Evolutionary conservation across 2,329 filamentous ascomycete genomes (phyloP).

Genomic region (Alternaria longipes): DNA sequence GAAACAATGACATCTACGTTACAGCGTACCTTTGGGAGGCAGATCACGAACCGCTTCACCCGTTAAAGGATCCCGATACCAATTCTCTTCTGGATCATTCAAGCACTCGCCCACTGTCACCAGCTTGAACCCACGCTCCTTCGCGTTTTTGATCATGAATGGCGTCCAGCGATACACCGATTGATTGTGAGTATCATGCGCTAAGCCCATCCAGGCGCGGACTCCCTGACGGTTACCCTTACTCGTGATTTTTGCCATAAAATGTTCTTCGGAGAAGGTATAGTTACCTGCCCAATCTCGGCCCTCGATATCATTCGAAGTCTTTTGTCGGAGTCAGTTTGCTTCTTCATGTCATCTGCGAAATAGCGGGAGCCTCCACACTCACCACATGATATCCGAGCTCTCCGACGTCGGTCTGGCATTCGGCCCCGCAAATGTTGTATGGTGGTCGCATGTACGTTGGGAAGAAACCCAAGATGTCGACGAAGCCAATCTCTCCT

Average conservation of each 20-base stretch:
- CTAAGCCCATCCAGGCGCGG: conserved; percentile 6
- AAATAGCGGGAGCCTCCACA: conserved; percentile 7
- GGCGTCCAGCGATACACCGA: conserved; percentile 9
- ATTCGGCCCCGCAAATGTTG: conserved; percentile 44
- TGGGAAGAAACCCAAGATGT: conserved; percentile 57
- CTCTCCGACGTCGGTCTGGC: conserved; percentile 50
- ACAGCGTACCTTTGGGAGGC: neutral
- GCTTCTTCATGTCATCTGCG: neutral
- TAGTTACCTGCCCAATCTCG: conserved; percentile 10
- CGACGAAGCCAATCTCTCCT: conserved; percentile 61
- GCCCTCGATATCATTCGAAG: conserved; percentile 4
- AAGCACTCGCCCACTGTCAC: conserved; percentile 68
- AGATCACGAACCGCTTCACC: conserved; percentile 2
- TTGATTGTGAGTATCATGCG: conserved; percentile 7
- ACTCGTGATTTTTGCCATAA: neutral
- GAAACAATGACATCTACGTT: neutral
- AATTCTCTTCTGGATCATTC: conserved; percentile 60
- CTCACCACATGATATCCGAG: conserved; percentile 60
- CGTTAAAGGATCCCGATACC: conserved; percentile 55
- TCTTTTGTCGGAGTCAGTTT: neutral
- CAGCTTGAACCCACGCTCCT: conserved; percentile 33
- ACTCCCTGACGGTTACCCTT: neutral
- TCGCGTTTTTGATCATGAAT: conserved; percentile 11
- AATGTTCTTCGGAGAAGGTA: neutral
- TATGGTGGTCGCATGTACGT: conserved; percentile 64